phyloP scores from a whole-genome alignment of 805 yeast genomes.

The Ogataea chonburiensis region DNA sequence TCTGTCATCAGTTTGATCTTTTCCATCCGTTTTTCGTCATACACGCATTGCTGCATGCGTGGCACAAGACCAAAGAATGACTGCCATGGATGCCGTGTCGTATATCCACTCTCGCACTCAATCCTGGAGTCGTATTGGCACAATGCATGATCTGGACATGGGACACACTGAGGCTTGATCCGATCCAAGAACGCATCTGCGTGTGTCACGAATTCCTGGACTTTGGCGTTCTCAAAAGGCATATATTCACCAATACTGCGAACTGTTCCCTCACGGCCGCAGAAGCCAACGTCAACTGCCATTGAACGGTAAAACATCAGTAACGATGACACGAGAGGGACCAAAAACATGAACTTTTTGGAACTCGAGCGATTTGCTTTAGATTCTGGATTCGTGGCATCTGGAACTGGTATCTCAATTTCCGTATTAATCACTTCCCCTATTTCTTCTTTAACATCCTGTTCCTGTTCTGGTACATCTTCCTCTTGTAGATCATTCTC shows the following conservation, averaged over 20 bases:
- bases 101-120: slow-evolving; percentile 70
- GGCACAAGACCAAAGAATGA: slow-evolving; percentile 59
- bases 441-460: slow-evolving; percentile 11
- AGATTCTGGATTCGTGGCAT: background rate
- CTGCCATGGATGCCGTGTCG: slow-evolving; percentile 51
- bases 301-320: slow-evolving; percentile 62
- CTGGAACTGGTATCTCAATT: background rate
- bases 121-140: slow-evolving; percentile 62
- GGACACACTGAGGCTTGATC: slow-evolving; percentile 56
- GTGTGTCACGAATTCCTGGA: slow-evolving; percentile 18
- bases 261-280: slow-evolving; percentile 55
- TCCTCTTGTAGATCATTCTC: slow-evolving; percentile 11
- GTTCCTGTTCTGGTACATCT: slow-evolving; percentile 9
- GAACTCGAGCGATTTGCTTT: background rate
- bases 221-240: slow-evolving; percentile 19
- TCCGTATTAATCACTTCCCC: slow-evolving; percentile 1
- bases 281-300: slow-evolving; percentile 63
- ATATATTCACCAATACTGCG: slow-evolving; percentile 14
- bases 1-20: slow-evolving; percentile 63
- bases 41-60: slow-evolving; percentile 61
- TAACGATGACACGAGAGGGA: slow-evolving; percentile 20
- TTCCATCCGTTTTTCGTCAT: slow-evolving; percentile 70
- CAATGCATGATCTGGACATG: slow-evolving; percentile 79
- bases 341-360: slow-evolving; percentile 1
- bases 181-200: slow-evolving; percentile 28